A percentile compares a stretch with the other conserved stretches of the same genome.
Evolutionary conservation across 2,329 filamentous ascomycete species (phyloP).

Genomic region (Colletotrichum aenigma): DNA sequence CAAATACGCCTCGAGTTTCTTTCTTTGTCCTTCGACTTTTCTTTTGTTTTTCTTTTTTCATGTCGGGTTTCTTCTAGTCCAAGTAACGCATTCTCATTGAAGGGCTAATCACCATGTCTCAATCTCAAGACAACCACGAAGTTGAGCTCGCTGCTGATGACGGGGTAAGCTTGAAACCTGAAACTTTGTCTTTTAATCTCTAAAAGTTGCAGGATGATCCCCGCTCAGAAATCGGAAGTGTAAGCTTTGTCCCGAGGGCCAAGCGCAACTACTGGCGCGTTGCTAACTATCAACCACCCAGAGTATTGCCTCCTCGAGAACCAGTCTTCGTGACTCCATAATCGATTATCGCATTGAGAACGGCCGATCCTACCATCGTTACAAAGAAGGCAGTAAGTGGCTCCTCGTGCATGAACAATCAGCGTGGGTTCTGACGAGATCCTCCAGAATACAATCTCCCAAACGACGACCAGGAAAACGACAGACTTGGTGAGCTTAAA

Average conservation of each 20-base stretch:
- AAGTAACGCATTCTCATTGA: no score
- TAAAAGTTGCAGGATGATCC: no score
- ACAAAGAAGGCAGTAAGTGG: conserved; percentile 17
- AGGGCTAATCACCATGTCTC: no score
- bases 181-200: no score
- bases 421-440: rapidly evolving
- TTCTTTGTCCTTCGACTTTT: no score
- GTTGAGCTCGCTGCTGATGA: neutral
- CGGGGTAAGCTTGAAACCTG: neutral
- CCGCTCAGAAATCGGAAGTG: neutral
- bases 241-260: neutral
- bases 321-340: neutral
- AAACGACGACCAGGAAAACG: neutral
- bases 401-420: no score
- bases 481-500: neutral
- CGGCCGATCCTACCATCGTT: neutral
- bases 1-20: no score
- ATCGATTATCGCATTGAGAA: neutral
- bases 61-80: no score
- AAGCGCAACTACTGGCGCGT: no score
- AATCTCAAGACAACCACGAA: neutral
- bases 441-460: neutral
- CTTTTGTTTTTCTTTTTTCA: no score
- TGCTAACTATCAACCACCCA: neutral
- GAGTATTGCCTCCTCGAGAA: neutral